These are phyloP conservation scores for Suillus fuscotomentosus DNA, from an alignment of 768 basidiomycete genomes.

Conservation along the genomic window DNA sequence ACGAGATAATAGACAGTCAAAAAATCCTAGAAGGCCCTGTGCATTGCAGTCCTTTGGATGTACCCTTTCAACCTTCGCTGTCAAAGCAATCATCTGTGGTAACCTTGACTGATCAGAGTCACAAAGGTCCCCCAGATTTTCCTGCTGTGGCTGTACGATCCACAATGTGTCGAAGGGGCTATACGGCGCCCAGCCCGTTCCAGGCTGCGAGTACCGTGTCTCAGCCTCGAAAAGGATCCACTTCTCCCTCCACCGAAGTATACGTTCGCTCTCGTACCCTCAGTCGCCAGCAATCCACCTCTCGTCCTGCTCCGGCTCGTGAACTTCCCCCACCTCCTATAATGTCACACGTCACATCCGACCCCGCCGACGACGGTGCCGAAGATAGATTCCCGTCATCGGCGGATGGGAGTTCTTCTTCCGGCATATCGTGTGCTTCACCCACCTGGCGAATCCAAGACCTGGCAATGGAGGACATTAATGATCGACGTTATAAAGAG, in stretches of 20 bases:
- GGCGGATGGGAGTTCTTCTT: conserved; percentile 15
- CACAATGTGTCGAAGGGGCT: conserved; percentile 44
- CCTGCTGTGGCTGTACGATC: conserved; percentile 33
- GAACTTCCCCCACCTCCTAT: conserved; percentile 48
- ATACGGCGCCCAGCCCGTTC: conserved; percentile 41
- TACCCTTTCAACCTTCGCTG: conserved; percentile 11
- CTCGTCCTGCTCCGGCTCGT: conserved; percentile 31
- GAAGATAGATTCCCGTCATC: conserved; percentile 9
- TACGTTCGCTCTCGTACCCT: conserved; percentile 32
- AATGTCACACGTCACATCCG: conserved; percentile 23
- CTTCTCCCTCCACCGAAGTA: conserved; percentile 6
- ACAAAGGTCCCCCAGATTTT: conserved; percentile 29
- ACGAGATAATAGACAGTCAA: background rate
- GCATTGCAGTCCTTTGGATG: conserved; percentile 23
- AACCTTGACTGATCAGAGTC: conserved; percentile 32
- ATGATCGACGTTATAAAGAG: conserved; percentile 28
- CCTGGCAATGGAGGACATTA: conserved; percentile 25
- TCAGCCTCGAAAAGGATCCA: conserved; percentile 9
- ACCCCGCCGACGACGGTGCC: conserved; percentile 4
- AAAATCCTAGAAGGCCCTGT: background rate
- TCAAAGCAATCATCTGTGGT: conserved; percentile 31
- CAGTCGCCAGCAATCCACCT: conserved; percentile 42
- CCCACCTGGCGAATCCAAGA: conserved; percentile 31
- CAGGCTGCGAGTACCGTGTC: conserved; percentile 34
- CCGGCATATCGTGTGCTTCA: conserved; percentile 43